phyloP scores from a whole-genome alignment of 2,329 filamentous ascomycete genomes.

The Nemania bipapillata region DNA sequence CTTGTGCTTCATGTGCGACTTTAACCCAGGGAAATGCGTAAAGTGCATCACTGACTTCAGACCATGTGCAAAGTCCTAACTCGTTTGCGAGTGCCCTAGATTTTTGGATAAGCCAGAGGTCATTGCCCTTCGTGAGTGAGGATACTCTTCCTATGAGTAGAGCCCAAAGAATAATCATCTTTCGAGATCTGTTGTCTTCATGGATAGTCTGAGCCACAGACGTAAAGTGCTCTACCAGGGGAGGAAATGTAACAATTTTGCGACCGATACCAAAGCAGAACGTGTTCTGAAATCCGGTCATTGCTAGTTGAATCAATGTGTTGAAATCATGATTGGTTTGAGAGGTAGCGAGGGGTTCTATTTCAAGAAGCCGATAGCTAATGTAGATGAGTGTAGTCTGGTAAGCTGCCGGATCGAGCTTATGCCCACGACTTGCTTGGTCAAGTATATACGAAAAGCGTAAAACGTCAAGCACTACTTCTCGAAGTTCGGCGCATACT shows the following conservation, averaged over 20 bases:
- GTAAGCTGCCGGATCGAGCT: slow-evolving; percentile 25
- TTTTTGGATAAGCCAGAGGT: slow-evolving; percentile 28
- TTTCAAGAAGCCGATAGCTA: slow-evolving; percentile 30
- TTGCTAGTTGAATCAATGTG: slow-evolving; percentile 13
- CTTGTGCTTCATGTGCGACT: slow-evolving; percentile 25
- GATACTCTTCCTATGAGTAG: slow-evolving; percentile 29
- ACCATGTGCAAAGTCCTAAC: slow-evolving; percentile 24
- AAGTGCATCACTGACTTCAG: slow-evolving; percentile 19
- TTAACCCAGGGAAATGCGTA: slow-evolving; percentile 32
- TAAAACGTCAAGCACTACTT: slow-evolving; percentile 22
- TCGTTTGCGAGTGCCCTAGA: slow-evolving; percentile 13
- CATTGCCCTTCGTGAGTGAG: slow-evolving; percentile 17
- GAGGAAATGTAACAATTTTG: slow-evolving; percentile 21
- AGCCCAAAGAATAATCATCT: slow-evolving; percentile 32
- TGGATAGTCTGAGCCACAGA: slow-evolving; percentile 4
- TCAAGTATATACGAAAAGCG: slow-evolving; percentile 21
- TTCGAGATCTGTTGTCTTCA: neutral
- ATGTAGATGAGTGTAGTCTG: slow-evolving; percentile 27
- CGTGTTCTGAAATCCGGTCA: slow-evolving; percentile 28
- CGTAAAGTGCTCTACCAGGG: slow-evolving; percentile 10
- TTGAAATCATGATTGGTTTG: slow-evolving; percentile 2
- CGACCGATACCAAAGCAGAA: slow-evolving; percentile 31
- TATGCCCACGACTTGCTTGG: slow-evolving; percentile 14
- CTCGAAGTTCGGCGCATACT: slow-evolving; percentile 23
- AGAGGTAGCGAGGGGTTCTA: neutral